Base-by-base conservation (phyloP, 139 green algal genomes). In the Chlamydomonas schloesseri region DNA sequence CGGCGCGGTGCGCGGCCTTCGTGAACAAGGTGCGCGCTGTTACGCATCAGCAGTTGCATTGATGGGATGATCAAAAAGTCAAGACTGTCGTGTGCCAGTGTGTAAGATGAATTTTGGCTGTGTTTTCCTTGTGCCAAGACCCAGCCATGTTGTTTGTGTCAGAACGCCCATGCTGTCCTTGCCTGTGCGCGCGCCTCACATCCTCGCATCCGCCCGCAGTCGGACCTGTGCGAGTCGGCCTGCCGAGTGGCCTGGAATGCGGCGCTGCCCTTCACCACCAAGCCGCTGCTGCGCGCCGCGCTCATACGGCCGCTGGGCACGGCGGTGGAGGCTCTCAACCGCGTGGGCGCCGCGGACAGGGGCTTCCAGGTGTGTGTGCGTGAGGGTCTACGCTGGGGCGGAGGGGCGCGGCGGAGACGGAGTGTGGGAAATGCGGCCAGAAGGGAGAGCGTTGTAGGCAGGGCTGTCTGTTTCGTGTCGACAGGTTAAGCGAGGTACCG, bases 331-430 rank as follows among this genome's bases (percentile, higher is more conserved):
- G 76, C 79, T 4, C 64, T 94, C 47, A 93, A 93, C 65, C 33
- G 29, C 3, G 58, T 88, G 80, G 81, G 86, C 17, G 84, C 86
- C 0, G 64, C 29, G 5, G 92, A 94, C 55, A 71, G 73, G 15
- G 73, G 72, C 2, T 94, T 94, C 71, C 91, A 94, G 88, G 91
- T 93, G 69, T 34, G 76, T 65, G n/a, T 11, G 29, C 13, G 26
- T n/a, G n/a, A n/a, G n/a, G n/a, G n/a, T n/a, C n/a, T n/a, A n/a
- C n/a, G 73, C 3, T 11, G 53, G 73, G 55, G 13, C 1, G 17
- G 34, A 55, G 72, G 47, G 5, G 29, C n/a, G 9, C 3, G 26
- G 50, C 5, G 72, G 24, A 9, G 72, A 37, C 18, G 70, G 68
- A 21, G 4, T n/a, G 33, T 17, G 68, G 15, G 68, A 37, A 26